phyloP scores from a whole-genome alignment of 495 filamentous ascomycete genomes.

The Filosporella fistucella region DNA sequence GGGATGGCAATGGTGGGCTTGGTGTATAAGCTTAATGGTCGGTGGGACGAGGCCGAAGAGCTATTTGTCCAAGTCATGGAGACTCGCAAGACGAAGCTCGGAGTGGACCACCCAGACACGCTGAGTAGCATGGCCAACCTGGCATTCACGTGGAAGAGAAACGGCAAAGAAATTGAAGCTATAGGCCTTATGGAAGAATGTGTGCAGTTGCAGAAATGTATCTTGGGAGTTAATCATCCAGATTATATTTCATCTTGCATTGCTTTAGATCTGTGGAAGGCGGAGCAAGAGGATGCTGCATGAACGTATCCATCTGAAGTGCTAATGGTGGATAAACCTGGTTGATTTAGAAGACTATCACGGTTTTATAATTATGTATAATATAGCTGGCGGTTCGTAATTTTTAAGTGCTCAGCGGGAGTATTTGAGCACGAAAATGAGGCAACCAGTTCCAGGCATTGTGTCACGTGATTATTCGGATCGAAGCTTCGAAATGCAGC shows the following conservation, averaged over 20 bases:
- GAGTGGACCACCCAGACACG: slow-evolving; percentile 30
- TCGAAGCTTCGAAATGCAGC: background rate
- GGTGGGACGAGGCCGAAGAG: slow-evolving; percentile 1
- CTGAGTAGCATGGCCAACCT: slow-evolving; percentile 15
- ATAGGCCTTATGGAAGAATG: background rate
- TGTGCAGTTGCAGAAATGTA: background rate
- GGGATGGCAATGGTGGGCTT: background rate
- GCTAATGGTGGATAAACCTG: background rate
- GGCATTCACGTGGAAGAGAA: background rate
- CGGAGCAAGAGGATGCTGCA: background rate
- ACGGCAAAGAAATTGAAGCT: background rate
- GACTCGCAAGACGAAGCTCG: slow-evolving; percentile 21
- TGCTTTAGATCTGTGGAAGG: background rate
- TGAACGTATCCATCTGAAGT: background rate
- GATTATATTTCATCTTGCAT: background rate
- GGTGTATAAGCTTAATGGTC: background rate
- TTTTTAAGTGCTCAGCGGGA: background rate
- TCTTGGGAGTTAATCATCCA: background rate
- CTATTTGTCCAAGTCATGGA: slow-evolving; percentile 17
- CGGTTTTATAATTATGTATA: background rate
- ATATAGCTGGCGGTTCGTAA: background rate
- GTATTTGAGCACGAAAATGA: background rate
- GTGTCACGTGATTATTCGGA: background rate
- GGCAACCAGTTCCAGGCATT: background rate
- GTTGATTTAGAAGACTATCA: background rate